Percentiles rank a stretch among this genome's conserved stretches.
Evolutionary conservation across 2,329 filamentous ascomycete species (phyloP).

Genomic region (Epichloe hybrida): DNA sequence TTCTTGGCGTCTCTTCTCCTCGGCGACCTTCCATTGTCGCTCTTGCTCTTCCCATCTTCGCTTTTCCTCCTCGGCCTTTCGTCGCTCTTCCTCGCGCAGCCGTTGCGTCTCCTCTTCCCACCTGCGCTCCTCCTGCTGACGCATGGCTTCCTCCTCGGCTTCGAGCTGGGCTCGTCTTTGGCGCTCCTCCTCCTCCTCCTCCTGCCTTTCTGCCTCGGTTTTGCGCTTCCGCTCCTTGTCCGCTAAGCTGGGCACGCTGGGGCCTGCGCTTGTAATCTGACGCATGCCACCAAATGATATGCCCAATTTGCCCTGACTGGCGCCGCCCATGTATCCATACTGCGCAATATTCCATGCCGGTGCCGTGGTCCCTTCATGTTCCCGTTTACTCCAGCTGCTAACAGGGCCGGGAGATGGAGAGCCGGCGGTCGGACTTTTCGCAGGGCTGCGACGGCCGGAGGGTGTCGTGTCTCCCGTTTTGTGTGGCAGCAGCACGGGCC

Average conservation of each 20-base stretch:
- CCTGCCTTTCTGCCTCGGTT: slow-evolving; percentile 48
- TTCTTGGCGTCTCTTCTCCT: slow-evolving; percentile 56
- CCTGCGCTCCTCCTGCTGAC: slow-evolving; percentile 47
- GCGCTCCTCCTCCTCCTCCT: slow-evolving; percentile 39
- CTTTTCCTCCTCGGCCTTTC: slow-evolving; percentile 52
- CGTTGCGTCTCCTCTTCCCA: slow-evolving; percentile 54
- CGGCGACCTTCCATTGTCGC: slow-evolving; percentile 61
- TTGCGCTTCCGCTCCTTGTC: slow-evolving; percentile 65
- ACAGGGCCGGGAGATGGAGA: slow-evolving; percentile 41
- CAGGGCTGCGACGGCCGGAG: slow-evolving; percentile 47
- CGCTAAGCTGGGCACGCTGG: slow-evolving; percentile 63
- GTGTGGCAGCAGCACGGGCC: slow-evolving; percentile 28
- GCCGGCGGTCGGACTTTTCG: slow-evolving; percentile 40
- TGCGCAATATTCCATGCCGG: slow-evolving; percentile 98
- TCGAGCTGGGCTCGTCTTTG: slow-evolving; percentile 32
- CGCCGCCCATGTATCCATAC: slow-evolving; percentile 96
- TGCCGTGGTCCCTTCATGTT: slow-evolving; percentile 64
- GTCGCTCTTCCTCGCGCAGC: slow-evolving; percentile 45
- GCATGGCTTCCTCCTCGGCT: slow-evolving; percentile 48
- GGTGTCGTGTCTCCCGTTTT: slow-evolving; percentile 37
- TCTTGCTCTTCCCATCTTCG: slow-evolving; percentile 68
- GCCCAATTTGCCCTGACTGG: slow-evolving; percentile 88
- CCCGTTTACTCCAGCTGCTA: slow-evolving; percentile 82
- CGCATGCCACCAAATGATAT: slow-evolving; percentile 83
- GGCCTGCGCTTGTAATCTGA: slow-evolving; percentile 78